These are phyloP conservation scores for Eucalyptus decipiens DNA, from an alignment of 345 rosid species.

Conservation along the genomic window DNA sequence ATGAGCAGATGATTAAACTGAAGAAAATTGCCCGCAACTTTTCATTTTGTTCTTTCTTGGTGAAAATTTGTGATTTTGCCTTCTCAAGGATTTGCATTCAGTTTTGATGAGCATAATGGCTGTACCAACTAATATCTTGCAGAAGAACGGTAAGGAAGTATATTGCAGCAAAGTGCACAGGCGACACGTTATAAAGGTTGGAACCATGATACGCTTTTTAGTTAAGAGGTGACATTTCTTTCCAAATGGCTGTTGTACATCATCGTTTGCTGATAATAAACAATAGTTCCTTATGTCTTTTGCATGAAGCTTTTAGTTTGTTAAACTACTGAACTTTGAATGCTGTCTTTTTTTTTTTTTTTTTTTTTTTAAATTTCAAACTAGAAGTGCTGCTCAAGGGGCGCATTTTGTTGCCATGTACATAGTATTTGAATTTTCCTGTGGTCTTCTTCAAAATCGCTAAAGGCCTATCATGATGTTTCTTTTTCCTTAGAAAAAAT, in stretches of 20 bases:
- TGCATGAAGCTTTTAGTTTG: background rate
- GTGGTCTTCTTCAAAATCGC: background rate
- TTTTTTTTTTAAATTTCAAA: background rate
- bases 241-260: background rate
- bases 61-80: background rate
- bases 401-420: background rate
- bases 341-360: background rate
- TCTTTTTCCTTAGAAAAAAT: background rate
- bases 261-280: background rate
- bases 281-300: background rate
- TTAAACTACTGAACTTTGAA: background rate
- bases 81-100: background rate
- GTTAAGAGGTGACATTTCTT: constrained; percentile 51
- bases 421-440: background rate
- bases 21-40: background rate
- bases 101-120: background rate
- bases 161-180: constrained; percentile 48
- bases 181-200: constrained; percentile 55
- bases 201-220: constrained; percentile 54
- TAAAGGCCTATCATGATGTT: background rate
- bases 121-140: background rate
- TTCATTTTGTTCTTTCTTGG: background rate
- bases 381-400: background rate
- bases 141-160: constrained; percentile 46
- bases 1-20: background rate